Percentiles rank a stretch among this genome's conserved stretches.
These are phyloP conservation scores for Acanthamoeba healyi DNA, from an alignment of 208 protist species.

Conservation along the genomic window DNA sequence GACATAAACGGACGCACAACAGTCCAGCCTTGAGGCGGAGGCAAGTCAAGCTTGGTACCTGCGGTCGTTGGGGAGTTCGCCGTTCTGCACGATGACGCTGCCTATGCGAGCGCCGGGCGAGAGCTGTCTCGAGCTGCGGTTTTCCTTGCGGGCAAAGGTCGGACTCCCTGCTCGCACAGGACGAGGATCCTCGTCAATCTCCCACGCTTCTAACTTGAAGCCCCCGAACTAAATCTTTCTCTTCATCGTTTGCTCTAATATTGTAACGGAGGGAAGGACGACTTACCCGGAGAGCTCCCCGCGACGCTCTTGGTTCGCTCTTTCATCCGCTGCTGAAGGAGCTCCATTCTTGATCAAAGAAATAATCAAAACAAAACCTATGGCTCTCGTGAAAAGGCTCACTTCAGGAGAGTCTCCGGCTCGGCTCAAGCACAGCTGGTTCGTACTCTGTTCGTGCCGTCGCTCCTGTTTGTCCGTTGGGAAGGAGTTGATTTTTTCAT, in stretches of 20 bases:
- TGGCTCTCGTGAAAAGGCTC: no score
- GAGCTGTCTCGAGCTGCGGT: background rate
- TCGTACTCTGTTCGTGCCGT: background rate
- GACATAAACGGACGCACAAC: background rate
- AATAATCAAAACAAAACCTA: no score
- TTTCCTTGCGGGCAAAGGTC: background rate
- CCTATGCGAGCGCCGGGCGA: background rate
- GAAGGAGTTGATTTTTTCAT: no score
- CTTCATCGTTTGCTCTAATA: no score
- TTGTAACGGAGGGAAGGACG: background rate
- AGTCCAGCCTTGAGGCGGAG: background rate
- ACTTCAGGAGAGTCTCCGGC: no score
- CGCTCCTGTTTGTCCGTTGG: background rate
- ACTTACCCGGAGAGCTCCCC: background rate
- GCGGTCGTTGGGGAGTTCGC: background rate
- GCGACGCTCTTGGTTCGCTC: background rate
- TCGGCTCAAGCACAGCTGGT: no score
- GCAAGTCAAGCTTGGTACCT: background rate
- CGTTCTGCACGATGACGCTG: background rate
- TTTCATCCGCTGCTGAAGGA: constrained; percentile 49
- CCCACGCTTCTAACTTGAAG: no score
- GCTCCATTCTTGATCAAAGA: background rate
- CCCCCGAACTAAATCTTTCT: no score
- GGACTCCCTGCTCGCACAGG: background rate
- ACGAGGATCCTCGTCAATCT: no score